Evolutionary conservation across 805 yeast genomes (phyloP), one percentile per base, ranked within the genome.

Genomic region (Kluyveromyces aestuarii): DNA sequence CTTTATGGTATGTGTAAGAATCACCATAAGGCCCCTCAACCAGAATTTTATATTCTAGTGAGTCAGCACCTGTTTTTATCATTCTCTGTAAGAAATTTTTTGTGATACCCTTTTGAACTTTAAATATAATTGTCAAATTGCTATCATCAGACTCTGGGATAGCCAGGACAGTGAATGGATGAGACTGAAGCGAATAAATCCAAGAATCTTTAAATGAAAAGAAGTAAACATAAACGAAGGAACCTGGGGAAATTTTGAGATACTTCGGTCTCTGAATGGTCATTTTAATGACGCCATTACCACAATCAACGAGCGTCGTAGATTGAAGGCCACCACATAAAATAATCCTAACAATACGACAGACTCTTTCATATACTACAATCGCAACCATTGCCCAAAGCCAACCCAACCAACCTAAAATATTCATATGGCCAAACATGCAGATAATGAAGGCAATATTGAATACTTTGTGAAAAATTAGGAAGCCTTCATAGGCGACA

Each of bases 1-100:
- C 45, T 64, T 30, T 55, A 35, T 41, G 59, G 48, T 68, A 66
- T 27, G 74, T 74, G 2, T 70, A 57, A 14, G 59, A 58, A 18
- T 64, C 62, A 1, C 87, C 87, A 55, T 82, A 82, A 2, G 85
- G 82, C 0, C 87, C 87, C 58, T 82, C 87, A 11, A 80, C 59
- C 27, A 72, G 66, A 16, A 77, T 71, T 53, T 67, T 68, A 48
- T 71, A 59, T 48, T 51, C 42, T 41, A 64, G 63, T 51, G 57
- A 35, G 46, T 62, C 48, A 51, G 67, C 43, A 58, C 70, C 36
- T 59, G 68, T 49, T 50, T 53, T 61, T 19, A 55, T 33, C 13
- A 73, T 52, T 44, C 63, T 61, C 19, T 60, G 58, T 37, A 68
- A 64, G 25, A 78, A 55, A 35, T 67, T 67, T 47, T 62, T 71